Conservation (phyloP, 306 rosid species). For the Sicyos edulis region DNA sequence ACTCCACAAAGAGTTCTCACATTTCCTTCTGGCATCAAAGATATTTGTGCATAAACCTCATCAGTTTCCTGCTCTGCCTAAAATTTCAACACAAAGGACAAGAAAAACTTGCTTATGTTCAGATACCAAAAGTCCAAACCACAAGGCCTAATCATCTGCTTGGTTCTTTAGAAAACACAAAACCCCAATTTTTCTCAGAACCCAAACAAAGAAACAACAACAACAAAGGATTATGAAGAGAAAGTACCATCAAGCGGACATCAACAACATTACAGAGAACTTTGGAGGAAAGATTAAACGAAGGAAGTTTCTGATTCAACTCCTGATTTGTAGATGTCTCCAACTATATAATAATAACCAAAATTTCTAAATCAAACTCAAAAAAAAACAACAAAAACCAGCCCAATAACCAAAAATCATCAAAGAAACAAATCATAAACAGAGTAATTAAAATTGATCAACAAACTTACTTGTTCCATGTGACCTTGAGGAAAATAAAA, state of each 20-base stretch:
- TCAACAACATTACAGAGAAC: constrained; percentile 66
- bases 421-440: not conserved
- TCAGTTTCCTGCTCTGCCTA: constrained; percentile 95
- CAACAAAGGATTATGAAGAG: constrained; percentile 6
- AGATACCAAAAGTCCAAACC: constrained; percentile 14
- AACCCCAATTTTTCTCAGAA: constrained; percentile 3
- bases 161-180: constrained; percentile 4
- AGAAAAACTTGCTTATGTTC: not conserved
- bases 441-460: no score
- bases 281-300: constrained; percentile 71
- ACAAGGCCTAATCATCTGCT: not conserved
- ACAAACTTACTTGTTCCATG: constrained; percentile 70
- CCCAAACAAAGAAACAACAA: not conserved
- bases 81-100: constrained; percentile 20
- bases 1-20: constrained; percentile 42
- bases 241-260: constrained; percentile 59
- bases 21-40: constrained; percentile 60
- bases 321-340: constrained; percentile 87
- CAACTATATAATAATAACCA: constrained; percentile 36
- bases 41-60: constrained; percentile 76
- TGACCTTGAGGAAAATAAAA: constrained; percentile 91
- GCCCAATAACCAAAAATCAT: not conserved
- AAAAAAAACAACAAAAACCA: no score
- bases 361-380: not conserved
- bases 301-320: constrained; percentile 64